These are phyloP conservation scores for Erythrobasidium yunnanense DNA, from an alignment of 768 basidiomycete species.

Conservation along the genomic window DNA sequence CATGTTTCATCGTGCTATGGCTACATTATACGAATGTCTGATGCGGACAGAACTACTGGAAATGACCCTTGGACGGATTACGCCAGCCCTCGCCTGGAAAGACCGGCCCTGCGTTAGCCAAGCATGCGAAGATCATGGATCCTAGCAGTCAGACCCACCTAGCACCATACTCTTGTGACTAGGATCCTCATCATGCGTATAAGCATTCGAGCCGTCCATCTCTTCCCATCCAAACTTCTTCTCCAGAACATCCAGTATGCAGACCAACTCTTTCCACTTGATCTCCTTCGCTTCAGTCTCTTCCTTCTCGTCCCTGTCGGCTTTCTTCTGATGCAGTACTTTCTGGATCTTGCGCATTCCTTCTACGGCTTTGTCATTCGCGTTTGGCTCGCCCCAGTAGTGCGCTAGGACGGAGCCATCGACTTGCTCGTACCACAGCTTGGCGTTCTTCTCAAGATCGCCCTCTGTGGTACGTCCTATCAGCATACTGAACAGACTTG, in stretches of 20 bases:
- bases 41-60: not conserved
- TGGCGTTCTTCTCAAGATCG: constrained; percentile 35
- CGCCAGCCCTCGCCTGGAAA: not conserved
- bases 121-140: not conserved
- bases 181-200: constrained; percentile 35
- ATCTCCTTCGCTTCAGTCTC: constrained; percentile 20
- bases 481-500: not conserved
- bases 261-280: constrained; percentile 35
- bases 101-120: not conserved
- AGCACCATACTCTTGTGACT: constrained; percentile 33
- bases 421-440: constrained; percentile 37
- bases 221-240: constrained; percentile 31
- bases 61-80: not conserved
- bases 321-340: not conserved
- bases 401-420: constrained; percentile 24
- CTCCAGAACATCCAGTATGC: constrained; percentile 30
- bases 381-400: constrained; percentile 27
- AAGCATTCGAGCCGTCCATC: constrained; percentile 31
- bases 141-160: constrained; percentile 9
- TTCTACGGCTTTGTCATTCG: constrained; percentile 18
- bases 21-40: not conserved
- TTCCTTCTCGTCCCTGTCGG: constrained; percentile 9
- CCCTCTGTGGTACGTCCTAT: constrained; percentile 25
- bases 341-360: constrained; percentile 16
- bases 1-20: too few species aligned